A percentile compares a stretch with the other conserved stretches of the same genome.
These are phyloP conservation scores for Eimeria tenella DNA, from an alignment of 169 alveolate genomes.

Conservation along the genomic window DNA sequence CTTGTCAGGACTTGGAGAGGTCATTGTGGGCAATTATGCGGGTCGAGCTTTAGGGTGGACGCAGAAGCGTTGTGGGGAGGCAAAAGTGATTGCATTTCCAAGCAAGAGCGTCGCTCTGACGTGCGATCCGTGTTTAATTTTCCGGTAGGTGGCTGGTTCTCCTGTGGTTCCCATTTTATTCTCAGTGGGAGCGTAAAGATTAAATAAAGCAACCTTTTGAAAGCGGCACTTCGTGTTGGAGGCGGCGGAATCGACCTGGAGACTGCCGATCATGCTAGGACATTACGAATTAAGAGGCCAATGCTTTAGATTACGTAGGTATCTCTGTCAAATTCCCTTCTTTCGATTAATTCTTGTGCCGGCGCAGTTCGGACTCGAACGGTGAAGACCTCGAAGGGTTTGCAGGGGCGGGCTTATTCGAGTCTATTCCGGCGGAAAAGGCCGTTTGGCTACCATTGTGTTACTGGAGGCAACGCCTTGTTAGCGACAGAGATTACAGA, in stretches of 20 bases:
- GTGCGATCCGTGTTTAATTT: slow-evolving; percentile 81
- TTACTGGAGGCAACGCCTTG: slow-evolving; percentile 74
- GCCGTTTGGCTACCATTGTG: slow-evolving; percentile 53
- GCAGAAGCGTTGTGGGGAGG: slow-evolving; percentile 82
- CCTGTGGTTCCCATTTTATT: not conserved
- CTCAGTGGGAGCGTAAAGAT: too few relatives aligned
- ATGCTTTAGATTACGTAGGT: too few relatives aligned
- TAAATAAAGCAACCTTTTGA: too few relatives aligned
- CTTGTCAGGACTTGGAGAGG: slow-evolving; percentile 80
- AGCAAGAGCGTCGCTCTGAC: slow-evolving; percentile 84
- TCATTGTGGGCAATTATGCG: slow-evolving; percentile 88
- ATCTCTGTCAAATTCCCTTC: too few relatives aligned
- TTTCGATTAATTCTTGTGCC: slow-evolving; percentile 55
- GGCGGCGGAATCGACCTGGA: too few relatives aligned
- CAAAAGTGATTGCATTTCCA: slow-evolving; percentile 84
- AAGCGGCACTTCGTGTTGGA: too few relatives aligned
- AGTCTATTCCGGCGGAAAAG: slow-evolving; percentile 89
- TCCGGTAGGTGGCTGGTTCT: slow-evolving; percentile 78
- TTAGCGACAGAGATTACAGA: slow-evolving; percentile 61
- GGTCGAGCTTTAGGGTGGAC: slow-evolving; percentile 92
- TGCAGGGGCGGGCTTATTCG: slow-evolving; percentile 96
- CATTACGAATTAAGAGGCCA: too few relatives aligned
- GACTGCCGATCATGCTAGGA: too few relatives aligned
- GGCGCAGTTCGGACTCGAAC: slow-evolving; percentile 92
- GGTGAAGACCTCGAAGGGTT: slow-evolving; percentile 95